These are phyloP conservation scores for Botrytis medusae DNA, from an alignment of 2,329 filamentous ascomycete genomes.

Conservation along the genomic window DNA sequence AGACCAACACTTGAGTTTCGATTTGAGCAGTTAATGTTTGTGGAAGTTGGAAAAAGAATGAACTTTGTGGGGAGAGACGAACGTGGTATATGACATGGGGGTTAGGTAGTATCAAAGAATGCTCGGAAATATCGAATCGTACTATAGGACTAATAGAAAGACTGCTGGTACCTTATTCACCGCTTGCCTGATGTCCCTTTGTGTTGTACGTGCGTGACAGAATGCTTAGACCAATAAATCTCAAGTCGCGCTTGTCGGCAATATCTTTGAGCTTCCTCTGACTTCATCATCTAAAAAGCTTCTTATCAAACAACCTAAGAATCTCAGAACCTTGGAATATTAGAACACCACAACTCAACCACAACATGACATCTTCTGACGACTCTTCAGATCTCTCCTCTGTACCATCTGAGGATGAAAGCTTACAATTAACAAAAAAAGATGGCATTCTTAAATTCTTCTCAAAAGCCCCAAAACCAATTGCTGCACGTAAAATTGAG, in stretches of 20 bases:
- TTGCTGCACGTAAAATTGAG: conserved; percentile 52
- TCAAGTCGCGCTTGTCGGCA: conserved; percentile 31
- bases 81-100: conserved; percentile 14
- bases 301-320: conserved; percentile 20
- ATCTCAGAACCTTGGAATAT: conserved; percentile 24
- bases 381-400: conserved; percentile 64
- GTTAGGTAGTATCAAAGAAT: conserved; percentile 16
- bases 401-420: conserved; percentile 55
- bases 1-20: not conserved
- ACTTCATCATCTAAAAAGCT: conserved; percentile 27
- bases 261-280: conserved; percentile 29
- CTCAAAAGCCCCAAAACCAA: conserved; percentile 50
- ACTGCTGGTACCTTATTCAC: conserved; percentile 14
- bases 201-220: conserved; percentile 25
- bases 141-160: conserved; percentile 21
- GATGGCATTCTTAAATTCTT: conserved; percentile 68
- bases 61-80: conserved; percentile 6
- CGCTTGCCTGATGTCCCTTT: conserved; percentile 17
- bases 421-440: conserved; percentile 52
- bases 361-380: conserved; percentile 49
- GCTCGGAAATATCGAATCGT: conserved; percentile 21
- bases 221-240: conserved; percentile 26
- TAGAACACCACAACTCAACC: conserved; percentile 25
- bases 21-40: not conserved
- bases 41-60: conserved; percentile 2